These are phyloP conservation scores for Cladosporium phlei DNA, from an alignment of 2,329 filamentous ascomycete genomes.

Conservation along the genomic window DNA sequence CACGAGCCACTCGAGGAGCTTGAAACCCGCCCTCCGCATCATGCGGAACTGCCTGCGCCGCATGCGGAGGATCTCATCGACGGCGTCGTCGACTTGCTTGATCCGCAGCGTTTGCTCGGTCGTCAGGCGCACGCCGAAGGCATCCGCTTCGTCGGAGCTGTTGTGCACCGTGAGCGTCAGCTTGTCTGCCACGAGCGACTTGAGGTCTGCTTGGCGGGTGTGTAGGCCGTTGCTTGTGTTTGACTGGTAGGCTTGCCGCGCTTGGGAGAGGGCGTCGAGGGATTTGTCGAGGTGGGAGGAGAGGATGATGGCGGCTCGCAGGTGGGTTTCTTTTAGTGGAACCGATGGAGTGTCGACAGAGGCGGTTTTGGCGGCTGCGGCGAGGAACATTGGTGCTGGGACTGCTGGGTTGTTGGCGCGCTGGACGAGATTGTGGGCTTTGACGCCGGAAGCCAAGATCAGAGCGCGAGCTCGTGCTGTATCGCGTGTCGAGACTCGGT, in stretches of 20 bases:
- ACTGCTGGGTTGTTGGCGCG: conserved; percentile 51
- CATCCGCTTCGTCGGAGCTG: conserved; percentile 74
- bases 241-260: conserved; percentile 49
- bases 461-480: conserved; percentile 72
- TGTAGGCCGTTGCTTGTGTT: conserved; percentile 42
- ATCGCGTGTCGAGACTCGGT: conserved; percentile 61
- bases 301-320: conserved; percentile 47
- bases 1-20: conserved; percentile 79
- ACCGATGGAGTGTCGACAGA: conserved; percentile 32
- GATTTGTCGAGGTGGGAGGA: conserved; percentile 43
- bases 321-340: conserved; percentile 6
- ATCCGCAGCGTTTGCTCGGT: conserved; percentile 72
- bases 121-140: conserved; percentile 69
- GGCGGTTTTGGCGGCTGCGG: conserved; percentile 38
- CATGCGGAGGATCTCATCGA: conserved; percentile 65
- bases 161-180: conserved; percentile 58
- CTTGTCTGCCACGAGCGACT: conserved; percentile 44
- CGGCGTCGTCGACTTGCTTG: conserved; percentile 72
- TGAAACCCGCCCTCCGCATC: conserved; percentile 71
- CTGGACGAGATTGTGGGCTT: conserved; percentile 73
- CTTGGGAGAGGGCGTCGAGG: conserved; percentile 39
- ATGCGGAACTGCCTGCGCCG: conserved; percentile 69
- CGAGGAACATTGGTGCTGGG: conserved; percentile 33
- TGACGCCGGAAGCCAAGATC: conserved; percentile 80
- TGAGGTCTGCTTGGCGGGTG: conserved; percentile 40